These are phyloP conservation scores for Actinomortierella wolfii DNA, from an alignment of 371 early-diverging fungal genomes.

Conservation along the genomic window DNA sequence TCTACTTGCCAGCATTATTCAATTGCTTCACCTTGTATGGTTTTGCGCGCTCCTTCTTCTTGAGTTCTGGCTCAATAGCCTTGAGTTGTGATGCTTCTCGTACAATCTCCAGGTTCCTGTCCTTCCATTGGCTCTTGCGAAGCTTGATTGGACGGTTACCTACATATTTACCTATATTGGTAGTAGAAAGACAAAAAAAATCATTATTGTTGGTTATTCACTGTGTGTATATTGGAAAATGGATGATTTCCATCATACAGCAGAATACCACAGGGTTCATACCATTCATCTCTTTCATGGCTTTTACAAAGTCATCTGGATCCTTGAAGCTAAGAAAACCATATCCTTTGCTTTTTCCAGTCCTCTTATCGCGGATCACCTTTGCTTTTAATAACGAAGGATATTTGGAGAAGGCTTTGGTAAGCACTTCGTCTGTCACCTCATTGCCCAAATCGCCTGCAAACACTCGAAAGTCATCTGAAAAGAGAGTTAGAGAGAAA, in stretches of 20 bases:
- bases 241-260: too few relatives aligned
- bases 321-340: constrained; percentile 86
- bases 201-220: too few relatives aligned
- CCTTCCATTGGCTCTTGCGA: constrained; percentile 93
- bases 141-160: constrained; percentile 95
- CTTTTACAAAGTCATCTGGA: constrained; percentile 82
- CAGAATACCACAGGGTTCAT: constrained; percentile 21
- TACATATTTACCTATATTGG: constrained; percentile 86
- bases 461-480: constrained; percentile 87
- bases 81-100: constrained; percentile 25
- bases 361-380: constrained; percentile 80
- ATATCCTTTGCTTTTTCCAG: constrained; percentile 82
- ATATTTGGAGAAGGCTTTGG: constrained; percentile 80
- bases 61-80: constrained; percentile 23
- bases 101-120: constrained; percentile 79
- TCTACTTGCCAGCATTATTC: constrained; percentile 41
- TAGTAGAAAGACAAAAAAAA: constrained; percentile 1
- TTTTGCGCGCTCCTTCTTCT: constrained; percentile 37
- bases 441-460: constrained; percentile 91
- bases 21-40: constrained; percentile 44
- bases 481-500: neutral
- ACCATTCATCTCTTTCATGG: constrained; percentile 92
- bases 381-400: constrained; percentile 75
- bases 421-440: constrained; percentile 80
- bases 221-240: too few relatives aligned